phyloP scores from a whole-genome alignment of 2,329 filamentous ascomycete species.

The Calonectria pseudoturangicola region DNA sequence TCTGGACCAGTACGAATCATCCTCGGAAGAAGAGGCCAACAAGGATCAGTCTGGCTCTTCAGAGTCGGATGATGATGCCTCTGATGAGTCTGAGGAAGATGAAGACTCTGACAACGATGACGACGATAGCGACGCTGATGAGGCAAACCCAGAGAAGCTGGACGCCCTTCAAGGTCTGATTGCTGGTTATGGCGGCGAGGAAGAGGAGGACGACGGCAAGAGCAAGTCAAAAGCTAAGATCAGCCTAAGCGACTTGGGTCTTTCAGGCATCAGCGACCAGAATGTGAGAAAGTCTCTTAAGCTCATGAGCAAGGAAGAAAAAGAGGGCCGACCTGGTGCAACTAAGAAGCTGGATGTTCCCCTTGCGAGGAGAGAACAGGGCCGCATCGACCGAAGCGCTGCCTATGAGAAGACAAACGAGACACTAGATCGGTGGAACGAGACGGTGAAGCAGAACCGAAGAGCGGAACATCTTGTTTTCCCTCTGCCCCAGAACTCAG shows the following conservation, averaged over 20 bases:
- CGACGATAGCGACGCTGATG: conserved; percentile 71
- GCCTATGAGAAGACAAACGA: conserved; percentile 95
- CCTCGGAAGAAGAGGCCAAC: conserved; percentile 68
- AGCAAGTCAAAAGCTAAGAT: conserved; percentile 78
- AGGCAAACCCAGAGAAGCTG: conserved; percentile 73
- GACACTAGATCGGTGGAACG: conserved; percentile 91
- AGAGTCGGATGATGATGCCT: conserved; percentile 64
- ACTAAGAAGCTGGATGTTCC: conserved; percentile 86
- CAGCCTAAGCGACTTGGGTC: conserved; percentile 82
- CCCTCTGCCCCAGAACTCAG: conserved; percentile 84
- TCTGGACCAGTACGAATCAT: conserved; percentile 72
- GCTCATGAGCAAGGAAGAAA: conserved; percentile 79
- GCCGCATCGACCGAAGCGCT: conserved; percentile 85
- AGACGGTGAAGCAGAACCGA: conserved; percentile 95
- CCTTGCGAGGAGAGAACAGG: conserved; percentile 89
- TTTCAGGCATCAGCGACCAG: conserved; percentile 83
- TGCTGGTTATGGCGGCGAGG: conserved; percentile 79
- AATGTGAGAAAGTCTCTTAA: conserved; percentile 87
- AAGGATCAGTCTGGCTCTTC: conserved; percentile 67
- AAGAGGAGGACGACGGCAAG: conserved; percentile 69
- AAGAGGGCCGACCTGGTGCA: conserved; percentile 66
- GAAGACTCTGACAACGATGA: conserved; percentile 69
- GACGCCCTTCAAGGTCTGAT: conserved; percentile 82
- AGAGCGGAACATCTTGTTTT: conserved; percentile 93
- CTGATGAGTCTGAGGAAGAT: conserved; percentile 64